These are phyloP conservation scores for Hysterangium stoloniferum DNA, from an alignment of 768 basidiomycete genomes.

Conservation along the genomic window DNA sequence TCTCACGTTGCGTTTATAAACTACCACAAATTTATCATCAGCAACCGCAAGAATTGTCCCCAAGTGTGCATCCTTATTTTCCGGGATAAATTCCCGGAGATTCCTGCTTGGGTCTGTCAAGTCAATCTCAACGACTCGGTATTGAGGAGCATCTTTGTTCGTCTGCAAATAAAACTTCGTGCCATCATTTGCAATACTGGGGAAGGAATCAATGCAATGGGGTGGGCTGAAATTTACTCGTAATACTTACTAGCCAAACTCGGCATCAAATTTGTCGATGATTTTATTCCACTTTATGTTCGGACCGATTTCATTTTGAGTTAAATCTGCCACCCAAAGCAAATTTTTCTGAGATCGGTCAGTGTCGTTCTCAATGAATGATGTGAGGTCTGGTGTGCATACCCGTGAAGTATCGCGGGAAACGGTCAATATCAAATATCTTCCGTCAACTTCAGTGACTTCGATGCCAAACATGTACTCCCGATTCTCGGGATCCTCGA, in stretches of 20 bases:
- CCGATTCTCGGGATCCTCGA: conserved; percentile 55
- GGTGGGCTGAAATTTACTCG: neutral
- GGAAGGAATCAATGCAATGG: conserved; percentile 1
- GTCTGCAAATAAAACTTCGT: conserved; percentile 56
- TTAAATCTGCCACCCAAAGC: conserved; percentile 65
- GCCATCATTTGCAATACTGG: conserved; percentile 58
- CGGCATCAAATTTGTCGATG: conserved; percentile 57
- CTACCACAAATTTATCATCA: conserved; percentile 47
- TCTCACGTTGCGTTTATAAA: conserved; percentile 68
- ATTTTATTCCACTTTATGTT: conserved; percentile 70
- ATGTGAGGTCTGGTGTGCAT: conserved; percentile 14
- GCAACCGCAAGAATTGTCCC: conserved; percentile 41
- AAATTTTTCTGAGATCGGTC: conserved; percentile 49
- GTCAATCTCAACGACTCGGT: conserved; percentile 61
- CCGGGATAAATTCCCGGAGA: conserved; percentile 57
- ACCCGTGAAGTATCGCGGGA: conserved; percentile 59
- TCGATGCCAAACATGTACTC: conserved; percentile 55
- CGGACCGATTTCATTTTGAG: conserved; percentile 48
- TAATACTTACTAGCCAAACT: conserved; percentile 51
- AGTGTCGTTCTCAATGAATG: neutral
- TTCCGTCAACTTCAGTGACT: conserved; percentile 53
- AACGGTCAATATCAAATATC: conserved; percentile 50
- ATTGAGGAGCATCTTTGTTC: conserved; percentile 55
- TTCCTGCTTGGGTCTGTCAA: conserved; percentile 37
- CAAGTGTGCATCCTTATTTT: conserved; percentile 56